Conservation (phyloP, 768 basidiomycete genomes). For the Russula sp. region DNA sequence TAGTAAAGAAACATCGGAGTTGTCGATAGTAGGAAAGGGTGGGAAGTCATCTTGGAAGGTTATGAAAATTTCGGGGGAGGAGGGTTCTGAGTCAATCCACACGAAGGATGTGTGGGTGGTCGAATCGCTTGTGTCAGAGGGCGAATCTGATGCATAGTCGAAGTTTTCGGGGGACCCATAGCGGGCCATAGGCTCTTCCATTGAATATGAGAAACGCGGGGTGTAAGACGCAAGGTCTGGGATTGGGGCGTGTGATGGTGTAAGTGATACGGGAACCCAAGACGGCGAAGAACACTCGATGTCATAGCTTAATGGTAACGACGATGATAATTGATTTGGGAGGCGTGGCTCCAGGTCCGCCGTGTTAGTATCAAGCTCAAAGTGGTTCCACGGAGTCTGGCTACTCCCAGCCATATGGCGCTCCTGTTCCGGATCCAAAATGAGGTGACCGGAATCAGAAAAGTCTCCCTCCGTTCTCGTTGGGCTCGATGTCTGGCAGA, state of each 20-base stretch:
- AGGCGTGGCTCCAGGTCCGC: background rate
- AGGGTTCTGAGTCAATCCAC: conserved; percentile 9
- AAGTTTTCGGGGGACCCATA: background rate
- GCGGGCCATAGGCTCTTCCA: background rate
- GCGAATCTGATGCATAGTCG: conserved; percentile 11
- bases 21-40: background rate
- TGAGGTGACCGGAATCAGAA: background rate
- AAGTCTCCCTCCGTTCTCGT: background rate
- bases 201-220: background rate
- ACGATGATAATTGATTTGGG: background rate
- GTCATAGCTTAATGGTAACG: background rate
- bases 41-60: background rate
- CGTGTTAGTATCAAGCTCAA: background rate
- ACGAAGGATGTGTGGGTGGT: background rate
- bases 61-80: conserved; percentile 7
- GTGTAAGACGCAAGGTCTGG: background rate
- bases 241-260: background rate
- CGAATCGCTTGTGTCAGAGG: conserved; percentile 8
- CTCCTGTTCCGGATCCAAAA: conserved; percentile 1
- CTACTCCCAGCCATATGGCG: background rate
- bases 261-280: background rate
- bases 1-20: background rate
- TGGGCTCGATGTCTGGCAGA: background rate
- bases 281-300: background rate
- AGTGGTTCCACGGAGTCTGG: background rate